Conservation (phyloP, 306 rosid species). For the Cicer chorassanicum region DNA sequence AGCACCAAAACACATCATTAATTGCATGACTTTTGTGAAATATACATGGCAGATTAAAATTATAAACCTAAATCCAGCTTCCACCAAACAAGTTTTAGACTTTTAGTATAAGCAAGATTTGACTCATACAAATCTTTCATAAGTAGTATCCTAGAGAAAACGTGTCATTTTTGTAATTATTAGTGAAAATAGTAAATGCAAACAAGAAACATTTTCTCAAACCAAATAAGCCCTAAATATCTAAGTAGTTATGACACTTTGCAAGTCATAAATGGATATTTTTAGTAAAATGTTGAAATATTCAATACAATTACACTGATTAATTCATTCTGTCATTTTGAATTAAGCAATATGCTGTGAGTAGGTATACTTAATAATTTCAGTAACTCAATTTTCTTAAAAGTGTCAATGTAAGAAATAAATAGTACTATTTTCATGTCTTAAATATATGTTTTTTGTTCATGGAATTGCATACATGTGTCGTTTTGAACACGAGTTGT, state of each 20-base stretch:
- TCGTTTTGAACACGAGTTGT: slow-evolving; percentile 18
- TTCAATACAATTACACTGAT: slow-evolving; percentile 19
- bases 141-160: neutral
- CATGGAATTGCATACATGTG: slow-evolving; percentile 4
- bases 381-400: neutral
- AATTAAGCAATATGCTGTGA: slow-evolving; percentile 29
- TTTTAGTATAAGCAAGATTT: slow-evolving; percentile 25
- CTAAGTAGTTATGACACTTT: neutral
- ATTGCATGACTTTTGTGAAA: slow-evolving; percentile 22
- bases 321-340: slow-evolving; percentile 18
- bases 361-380: slow-evolving; percentile 12
- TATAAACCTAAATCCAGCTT: slow-evolving; percentile 25
- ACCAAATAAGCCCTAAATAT: neutral
- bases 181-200: neutral
- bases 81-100: slow-evolving; percentile 8
- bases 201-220: neutral
- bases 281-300: slow-evolving; percentile 8
- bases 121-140: neutral
- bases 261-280: slow-evolving; percentile 18
- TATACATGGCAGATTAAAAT: slow-evolving; percentile 18
- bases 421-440: slow-evolving; percentile 19
- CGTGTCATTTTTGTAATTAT: slow-evolving; percentile 1
- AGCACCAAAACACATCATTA: slow-evolving; percentile 29
- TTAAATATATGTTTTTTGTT: slow-evolving; percentile 13
- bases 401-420: neutral